Conservation (phyloP, 78 protist species). For the Kipferlia bialata region DNA sequence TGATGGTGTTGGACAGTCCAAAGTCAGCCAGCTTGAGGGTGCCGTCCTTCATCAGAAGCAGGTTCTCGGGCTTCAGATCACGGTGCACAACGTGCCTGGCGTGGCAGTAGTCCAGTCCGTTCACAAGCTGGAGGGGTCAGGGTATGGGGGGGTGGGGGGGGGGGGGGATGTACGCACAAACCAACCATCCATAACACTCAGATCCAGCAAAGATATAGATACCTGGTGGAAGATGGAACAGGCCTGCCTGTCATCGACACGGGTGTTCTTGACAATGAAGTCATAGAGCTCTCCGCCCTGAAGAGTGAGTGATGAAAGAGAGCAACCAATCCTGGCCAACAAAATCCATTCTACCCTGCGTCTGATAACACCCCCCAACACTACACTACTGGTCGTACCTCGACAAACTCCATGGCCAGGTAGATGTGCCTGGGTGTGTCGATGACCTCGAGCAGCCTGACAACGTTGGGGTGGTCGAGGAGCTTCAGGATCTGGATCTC, state of each 20-base stretch:
- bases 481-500: conserved; percentile 74
- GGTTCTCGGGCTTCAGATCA: conserved; percentile 67
- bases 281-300: conserved; percentile 79
- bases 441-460: conserved; percentile 73
- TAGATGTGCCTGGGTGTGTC: conserved; percentile 55
- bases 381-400: too few species aligned
- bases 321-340: too few species aligned
- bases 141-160: too few species aligned
- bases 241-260: conserved; percentile 53
- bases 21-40: conserved; percentile 23
- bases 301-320: too few species aligned
- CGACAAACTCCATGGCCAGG: conserved; percentile 41
- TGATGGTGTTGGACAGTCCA: conserved; percentile 25
- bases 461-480: conserved; percentile 67
- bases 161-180: too few species aligned
- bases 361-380: too few species aligned
- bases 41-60: conserved; percentile 36
- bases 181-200: too few species aligned
- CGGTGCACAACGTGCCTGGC: conserved; percentile 50
- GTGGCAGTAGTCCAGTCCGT: conserved; percentile 21
- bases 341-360: too few species aligned
- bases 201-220: too few species aligned
- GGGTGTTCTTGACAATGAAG: conserved; percentile 48
- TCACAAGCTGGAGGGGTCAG: too few species aligned
- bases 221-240: conserved; percentile 54